Percentiles rank a stretch among this genome's conserved stretches.
phyloP scores from a whole-genome alignment of 2,329 filamentous ascomycete species.

The Penicillium sp. region DNA sequence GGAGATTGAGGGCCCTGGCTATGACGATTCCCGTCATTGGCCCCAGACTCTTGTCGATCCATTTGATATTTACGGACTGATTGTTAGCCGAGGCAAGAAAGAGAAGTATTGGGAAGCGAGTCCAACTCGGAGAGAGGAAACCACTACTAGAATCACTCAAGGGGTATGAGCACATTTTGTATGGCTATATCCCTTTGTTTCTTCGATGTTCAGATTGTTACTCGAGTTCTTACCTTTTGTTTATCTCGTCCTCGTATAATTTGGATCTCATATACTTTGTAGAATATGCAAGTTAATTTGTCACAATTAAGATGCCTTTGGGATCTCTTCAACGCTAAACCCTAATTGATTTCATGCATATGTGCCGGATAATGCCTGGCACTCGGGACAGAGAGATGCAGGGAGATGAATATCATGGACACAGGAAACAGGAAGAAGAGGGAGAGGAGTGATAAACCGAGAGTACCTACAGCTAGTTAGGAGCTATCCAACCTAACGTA shows the following conservation, averaged over 20 bases:
- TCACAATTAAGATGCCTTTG: too few relatives aligned
- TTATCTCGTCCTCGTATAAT: not conserved
- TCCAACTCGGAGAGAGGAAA: not conserved
- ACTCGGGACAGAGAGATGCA: too few relatives aligned
- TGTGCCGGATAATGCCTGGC: too few relatives aligned
- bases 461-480: too few relatives aligned
- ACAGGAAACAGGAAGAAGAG: too few relatives aligned
- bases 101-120: conserved; percentile 41
- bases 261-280: not conserved
- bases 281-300: too few relatives aligned
- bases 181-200: not conserved
- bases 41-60: conserved; percentile 45
- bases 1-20: conserved; percentile 51
- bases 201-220: not conserved
- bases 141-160: not conserved
- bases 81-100: conserved; percentile 36
- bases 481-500: too few relatives aligned
- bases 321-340: too few relatives aligned
- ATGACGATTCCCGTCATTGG: conserved; percentile 48
- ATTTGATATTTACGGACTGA: conserved; percentile 41
- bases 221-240: not conserved
- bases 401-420: too few relatives aligned
- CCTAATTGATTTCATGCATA: too few relatives aligned
- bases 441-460: too few relatives aligned
- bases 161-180: not conserved